Conservation (phyloP, 371 early-diverging fungal species). For the Rhizopus stolonifer region DNA sequence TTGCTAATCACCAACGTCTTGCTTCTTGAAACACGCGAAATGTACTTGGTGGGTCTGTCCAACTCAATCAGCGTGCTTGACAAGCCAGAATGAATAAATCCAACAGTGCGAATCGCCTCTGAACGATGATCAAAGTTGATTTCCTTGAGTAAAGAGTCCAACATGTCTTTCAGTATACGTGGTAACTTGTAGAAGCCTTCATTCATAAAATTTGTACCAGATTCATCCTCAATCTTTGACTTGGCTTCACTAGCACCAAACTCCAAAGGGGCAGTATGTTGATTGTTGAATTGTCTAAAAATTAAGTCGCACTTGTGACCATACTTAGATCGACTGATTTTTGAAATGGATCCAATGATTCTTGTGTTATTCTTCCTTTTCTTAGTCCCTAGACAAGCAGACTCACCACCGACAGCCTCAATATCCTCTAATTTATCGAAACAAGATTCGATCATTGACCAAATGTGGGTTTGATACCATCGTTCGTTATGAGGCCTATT, state of each 20-base stretch:
- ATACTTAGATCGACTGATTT: background rate
- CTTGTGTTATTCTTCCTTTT: slow-evolving; percentile 4
- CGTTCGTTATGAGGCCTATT: background rate
- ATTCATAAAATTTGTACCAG: slow-evolving; percentile 1
- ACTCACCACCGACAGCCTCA: slow-evolving; percentile 7
- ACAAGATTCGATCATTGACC: slow-evolving; percentile 5
- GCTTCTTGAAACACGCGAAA: slow-evolving; percentile 12
- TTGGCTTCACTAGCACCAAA: slow-evolving; percentile 4
- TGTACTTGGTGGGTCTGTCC: slow-evolving; percentile 12
- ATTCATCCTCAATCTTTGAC: background rate
- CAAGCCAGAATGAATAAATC: slow-evolving; percentile 10
- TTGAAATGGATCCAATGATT: background rate
- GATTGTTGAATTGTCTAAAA: background rate
- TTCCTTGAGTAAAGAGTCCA: slow-evolving; percentile 1
- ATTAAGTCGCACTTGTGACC: background rate
- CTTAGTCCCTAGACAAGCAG: slow-evolving; percentile 2
- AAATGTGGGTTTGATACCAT: slow-evolving; percentile 5
- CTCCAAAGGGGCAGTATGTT: background rate
- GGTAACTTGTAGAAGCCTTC: slow-evolving; percentile 3
- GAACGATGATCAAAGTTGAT: slow-evolving; percentile 7
- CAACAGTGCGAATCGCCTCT: slow-evolving; percentile 4
- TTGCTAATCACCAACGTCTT: slow-evolving; percentile 10
- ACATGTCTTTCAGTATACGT: slow-evolving; percentile 2
- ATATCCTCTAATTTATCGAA: slow-evolving; percentile 3
- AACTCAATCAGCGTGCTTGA: slow-evolving; percentile 12